These are phyloP conservation scores for Salmacisia buchloeana DNA, from an alignment of 1,284 basidiomycete genomes.

Conservation along the genomic window DNA sequence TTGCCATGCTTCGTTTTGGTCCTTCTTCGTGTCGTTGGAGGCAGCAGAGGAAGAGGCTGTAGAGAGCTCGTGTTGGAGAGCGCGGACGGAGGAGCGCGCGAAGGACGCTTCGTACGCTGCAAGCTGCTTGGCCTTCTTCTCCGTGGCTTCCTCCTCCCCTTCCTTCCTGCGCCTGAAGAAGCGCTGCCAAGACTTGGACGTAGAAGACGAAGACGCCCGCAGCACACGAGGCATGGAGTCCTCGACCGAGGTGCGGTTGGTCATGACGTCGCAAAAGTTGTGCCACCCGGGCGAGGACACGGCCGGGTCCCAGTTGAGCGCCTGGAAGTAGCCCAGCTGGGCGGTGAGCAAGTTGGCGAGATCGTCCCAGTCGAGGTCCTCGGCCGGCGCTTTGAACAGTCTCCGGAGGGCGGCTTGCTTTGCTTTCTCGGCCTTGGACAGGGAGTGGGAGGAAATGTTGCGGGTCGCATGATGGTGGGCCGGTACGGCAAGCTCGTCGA, in stretches of 20 bases:
- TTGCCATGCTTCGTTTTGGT: constrained; percentile 1
- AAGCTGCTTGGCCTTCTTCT: not conserved
- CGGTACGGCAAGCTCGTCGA: constrained; percentile 29
- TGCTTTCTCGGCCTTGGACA: too few relatives aligned
- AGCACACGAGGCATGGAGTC: not conserved
- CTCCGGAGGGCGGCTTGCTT: not conserved
- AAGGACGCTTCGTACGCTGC: not conserved
- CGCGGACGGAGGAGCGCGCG: not conserved
- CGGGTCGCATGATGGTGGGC: not conserved
- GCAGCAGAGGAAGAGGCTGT: constrained; percentile 15
- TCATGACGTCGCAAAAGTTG: constrained; percentile 11
- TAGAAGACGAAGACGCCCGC: not conserved
- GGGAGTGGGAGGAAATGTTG: not conserved
- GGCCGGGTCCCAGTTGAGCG: constrained; percentile 37
- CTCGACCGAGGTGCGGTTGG: not conserved
- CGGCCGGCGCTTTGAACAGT: not conserved
- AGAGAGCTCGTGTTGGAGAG: not conserved
- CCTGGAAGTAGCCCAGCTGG: constrained; percentile 41
- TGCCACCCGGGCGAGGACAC: constrained; percentile 17
- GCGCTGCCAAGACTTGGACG: not conserved
- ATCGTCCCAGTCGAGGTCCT: constrained; percentile 30
- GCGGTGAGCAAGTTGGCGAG: constrained; percentile 36
- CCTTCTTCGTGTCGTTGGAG: constrained; percentile 23
- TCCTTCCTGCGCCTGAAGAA: constrained; percentile 7
- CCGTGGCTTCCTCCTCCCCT: constrained; percentile 4